A percentile compares a stretch with the other conserved stretches of the same genome.
Conservation (phyloP, 495 filamentous ascomycete species). For the Bacidia rubella region DNA sequence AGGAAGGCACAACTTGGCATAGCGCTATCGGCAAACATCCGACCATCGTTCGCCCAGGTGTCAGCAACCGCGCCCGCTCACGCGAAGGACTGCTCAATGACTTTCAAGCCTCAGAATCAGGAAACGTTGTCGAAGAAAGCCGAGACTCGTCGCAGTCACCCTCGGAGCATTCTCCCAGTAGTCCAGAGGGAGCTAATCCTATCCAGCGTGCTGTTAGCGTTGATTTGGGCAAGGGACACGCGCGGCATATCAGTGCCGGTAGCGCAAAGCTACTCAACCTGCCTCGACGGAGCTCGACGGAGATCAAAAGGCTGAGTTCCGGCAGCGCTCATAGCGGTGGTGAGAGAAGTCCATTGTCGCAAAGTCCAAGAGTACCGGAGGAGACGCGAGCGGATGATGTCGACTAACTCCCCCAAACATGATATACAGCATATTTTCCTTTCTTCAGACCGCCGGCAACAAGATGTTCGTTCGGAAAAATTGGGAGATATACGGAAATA, state of each 20-base stretch:
- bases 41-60: conserved; percentile 37
- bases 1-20: conserved; percentile 34
- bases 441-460: too few species aligned
- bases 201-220: conserved; percentile 53
- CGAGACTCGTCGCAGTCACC: conserved; percentile 13
- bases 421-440: too few species aligned
- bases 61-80: conserved; percentile 44
- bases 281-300: conserved; percentile 31
- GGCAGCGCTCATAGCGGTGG: conserved; percentile 14
- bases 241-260: conserved; percentile 57
- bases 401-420: conserved; percentile 6
- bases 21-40: conserved; percentile 42
- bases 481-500: background rate
- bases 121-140: conserved; percentile 17
- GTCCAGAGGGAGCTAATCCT: conserved; percentile 21
- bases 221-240: conserved; percentile 47
- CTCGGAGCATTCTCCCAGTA: conserved; percentile 8
- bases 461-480: background rate
- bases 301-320: conserved; percentile 23
- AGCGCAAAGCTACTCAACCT: conserved; percentile 58
- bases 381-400: conserved; percentile 13
- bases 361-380: conserved; percentile 8
- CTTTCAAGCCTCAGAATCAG: conserved; percentile 28
- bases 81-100: conserved; percentile 55
- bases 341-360: conserved; percentile 16